Percentiles rank a stretch among this genome's conserved stretches.
Evolutionary conservation across 2,329 filamentous ascomycete genomes (phyloP).

Genomic region (Huntiella bhutanensis): DNA sequence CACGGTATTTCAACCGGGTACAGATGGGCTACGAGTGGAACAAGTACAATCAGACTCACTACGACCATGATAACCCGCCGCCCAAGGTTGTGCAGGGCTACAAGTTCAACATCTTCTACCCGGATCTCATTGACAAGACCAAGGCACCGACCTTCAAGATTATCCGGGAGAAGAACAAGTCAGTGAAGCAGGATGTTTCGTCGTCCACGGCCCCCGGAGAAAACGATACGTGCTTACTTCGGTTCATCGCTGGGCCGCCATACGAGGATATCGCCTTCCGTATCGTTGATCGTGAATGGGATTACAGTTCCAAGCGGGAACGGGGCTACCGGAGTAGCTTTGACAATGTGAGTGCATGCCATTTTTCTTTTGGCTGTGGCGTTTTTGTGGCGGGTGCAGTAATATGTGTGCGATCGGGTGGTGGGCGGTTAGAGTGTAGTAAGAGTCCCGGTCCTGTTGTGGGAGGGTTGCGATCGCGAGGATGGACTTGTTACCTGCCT

Average conservation of each 20-base stretch:
- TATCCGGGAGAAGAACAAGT: constrained; percentile 54
- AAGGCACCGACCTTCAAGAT: constrained; percentile 94
- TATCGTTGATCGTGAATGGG: constrained; percentile 97
- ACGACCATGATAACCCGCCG: constrained; percentile 93
- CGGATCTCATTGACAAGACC: constrained; percentile 83
- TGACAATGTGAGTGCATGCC: constrained; percentile 55
- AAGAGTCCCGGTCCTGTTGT: too few species aligned
- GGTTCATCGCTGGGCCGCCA: constrained; percentile 84
- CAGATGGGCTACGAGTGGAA: constrained; percentile 99
- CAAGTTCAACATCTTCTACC: constrained; percentile 99
- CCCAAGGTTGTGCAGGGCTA: constrained; percentile 97
- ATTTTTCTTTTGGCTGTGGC: constrained; percentile 7
- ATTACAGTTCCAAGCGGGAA: constrained; percentile 90
- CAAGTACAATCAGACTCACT: constrained; percentile 99
- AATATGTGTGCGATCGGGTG: constrained; percentile 5
- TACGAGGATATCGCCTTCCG: constrained; percentile 95
- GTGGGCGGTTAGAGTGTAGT: too few species aligned
- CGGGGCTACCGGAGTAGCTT: constrained; percentile 92
- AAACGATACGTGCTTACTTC: constrained; percentile 90
- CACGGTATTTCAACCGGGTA: constrained; percentile 91
- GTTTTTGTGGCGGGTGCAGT: constrained; percentile 5
- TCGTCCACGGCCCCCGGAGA: constrained; percentile 86
- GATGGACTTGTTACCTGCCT: too few species aligned
- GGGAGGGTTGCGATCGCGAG: too few species aligned
- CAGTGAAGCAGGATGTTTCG: constrained; percentile 31